These are phyloP conservation scores for Sugiyamaella grinbergsii DNA, from an alignment of 1,139 yeast species.

Conservation along the genomic window DNA sequence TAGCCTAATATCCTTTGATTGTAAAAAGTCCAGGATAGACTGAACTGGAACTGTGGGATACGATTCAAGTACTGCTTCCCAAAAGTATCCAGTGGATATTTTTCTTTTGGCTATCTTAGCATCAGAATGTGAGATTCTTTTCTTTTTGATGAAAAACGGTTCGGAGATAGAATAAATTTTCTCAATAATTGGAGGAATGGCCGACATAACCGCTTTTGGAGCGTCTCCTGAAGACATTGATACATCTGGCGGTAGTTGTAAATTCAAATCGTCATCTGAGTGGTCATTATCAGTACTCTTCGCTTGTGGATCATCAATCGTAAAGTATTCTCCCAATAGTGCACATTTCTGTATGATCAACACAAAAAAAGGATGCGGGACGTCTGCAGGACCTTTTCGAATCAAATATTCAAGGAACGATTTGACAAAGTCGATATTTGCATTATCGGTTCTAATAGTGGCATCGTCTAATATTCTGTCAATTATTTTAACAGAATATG, in stretches of 20 bases:
- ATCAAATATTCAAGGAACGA: conserved; percentile 7
- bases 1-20: not conserved
- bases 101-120: not conserved
- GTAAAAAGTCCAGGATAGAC: conserved; percentile 4
- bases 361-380: conserved; percentile 5
- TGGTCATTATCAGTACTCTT: not conserved
- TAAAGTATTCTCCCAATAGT: not conserved
- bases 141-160: conserved; percentile 9
- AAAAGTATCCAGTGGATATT: conserved; percentile 7
- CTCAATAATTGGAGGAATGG: conserved; percentile 5
- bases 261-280: not conserved
- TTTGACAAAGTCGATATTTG: not conserved
- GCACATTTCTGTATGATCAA: conserved; percentile 8
- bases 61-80: conserved; percentile 13
- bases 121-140: not conserved
- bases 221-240: not conserved
- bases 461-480: conserved; percentile 8
- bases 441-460: not conserved
- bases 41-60: conserved; percentile 1
- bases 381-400: conserved; percentile 9
- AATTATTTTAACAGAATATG: not conserved
- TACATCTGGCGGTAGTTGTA: not conserved
- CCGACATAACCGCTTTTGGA: not conserved
- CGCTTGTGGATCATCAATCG: not conserved
- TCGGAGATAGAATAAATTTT: conserved; percentile 3